These are phyloP conservation scores for Reutealis trisperma DNA, from an alignment of 345 rosid genomes.

Conservation along the genomic window DNA sequence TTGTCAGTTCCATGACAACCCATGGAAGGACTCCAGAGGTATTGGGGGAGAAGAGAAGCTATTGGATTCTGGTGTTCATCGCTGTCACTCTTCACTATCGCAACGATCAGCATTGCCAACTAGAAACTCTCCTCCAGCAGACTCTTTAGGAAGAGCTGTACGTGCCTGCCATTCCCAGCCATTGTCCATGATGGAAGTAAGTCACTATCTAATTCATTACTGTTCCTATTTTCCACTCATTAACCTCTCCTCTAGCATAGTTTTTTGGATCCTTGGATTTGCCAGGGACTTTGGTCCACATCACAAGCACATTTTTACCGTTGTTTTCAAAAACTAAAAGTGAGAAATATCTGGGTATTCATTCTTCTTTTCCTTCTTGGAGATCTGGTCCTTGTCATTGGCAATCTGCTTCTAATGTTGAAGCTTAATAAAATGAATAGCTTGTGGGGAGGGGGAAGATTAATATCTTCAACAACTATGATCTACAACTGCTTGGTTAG, in stretches of 20 bases:
- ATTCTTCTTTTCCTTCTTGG: not conserved
- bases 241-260: too few relatives aligned
- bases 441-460: not conserved
- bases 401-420: constrained; percentile 5
- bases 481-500: not conserved
- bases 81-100: constrained; percentile 82
- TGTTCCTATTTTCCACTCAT: not conserved
- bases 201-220: constrained; percentile 11
- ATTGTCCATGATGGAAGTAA: constrained; percentile 73
- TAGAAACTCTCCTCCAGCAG: constrained; percentile 54
- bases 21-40: constrained; percentile 34
- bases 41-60: constrained; percentile 43
- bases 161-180: constrained; percentile 88
- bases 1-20: constrained; percentile 38
- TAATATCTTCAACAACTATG: not conserved
- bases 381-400: not conserved
- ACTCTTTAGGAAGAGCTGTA: constrained; percentile 54
- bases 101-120: constrained; percentile 57
- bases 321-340: not conserved
- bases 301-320: constrained; percentile 10
- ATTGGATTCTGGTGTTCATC: constrained; percentile 58
- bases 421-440: constrained; percentile 2
- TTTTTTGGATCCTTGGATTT: not conserved
- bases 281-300: not conserved
- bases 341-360: not conserved